phyloP scores from a whole-genome alignment of 2,329 filamentous ascomycete species.

The Cryphonectria radicalis region DNA sequence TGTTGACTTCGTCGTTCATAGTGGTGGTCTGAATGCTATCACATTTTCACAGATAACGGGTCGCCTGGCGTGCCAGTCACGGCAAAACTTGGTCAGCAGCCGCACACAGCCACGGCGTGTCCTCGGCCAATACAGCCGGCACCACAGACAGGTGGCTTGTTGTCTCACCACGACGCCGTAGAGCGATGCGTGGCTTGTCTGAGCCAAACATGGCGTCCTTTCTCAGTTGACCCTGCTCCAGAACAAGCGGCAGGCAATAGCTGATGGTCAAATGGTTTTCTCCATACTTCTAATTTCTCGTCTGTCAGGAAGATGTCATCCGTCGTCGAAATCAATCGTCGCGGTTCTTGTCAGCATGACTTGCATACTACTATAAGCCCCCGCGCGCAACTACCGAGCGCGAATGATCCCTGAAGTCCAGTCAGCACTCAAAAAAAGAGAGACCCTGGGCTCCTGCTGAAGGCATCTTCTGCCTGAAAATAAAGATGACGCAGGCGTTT shows the following conservation, averaged over 20 bases:
- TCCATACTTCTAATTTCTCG: background rate
- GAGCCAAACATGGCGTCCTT: background rate
- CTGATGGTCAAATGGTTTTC: background rate
- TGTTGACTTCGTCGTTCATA: background rate
- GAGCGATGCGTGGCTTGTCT: background rate
- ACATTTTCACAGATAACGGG: background rate
- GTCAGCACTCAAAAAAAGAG: conserved; percentile 21
- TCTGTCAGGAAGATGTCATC: background rate
- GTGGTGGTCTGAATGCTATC: background rate
- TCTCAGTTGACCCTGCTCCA: background rate
- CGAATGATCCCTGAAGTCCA: background rate
- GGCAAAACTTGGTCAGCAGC: background rate
- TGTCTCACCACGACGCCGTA: conserved; percentile 2
- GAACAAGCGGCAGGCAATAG: background rate
- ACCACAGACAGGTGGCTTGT: background rate
- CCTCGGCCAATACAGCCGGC: background rate
- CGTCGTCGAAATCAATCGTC: background rate
- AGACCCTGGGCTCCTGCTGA: background rate
- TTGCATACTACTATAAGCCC: background rate
- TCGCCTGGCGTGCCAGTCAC: background rate
- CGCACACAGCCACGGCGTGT: background rate
- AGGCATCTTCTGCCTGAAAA: background rate
- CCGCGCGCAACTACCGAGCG: background rate
- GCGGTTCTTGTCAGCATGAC: conserved; percentile 1
- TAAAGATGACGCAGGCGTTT: background rate